phyloP scores from a whole-genome alignment of 768 basidiomycete species.

The Suillus discolor region DNA sequence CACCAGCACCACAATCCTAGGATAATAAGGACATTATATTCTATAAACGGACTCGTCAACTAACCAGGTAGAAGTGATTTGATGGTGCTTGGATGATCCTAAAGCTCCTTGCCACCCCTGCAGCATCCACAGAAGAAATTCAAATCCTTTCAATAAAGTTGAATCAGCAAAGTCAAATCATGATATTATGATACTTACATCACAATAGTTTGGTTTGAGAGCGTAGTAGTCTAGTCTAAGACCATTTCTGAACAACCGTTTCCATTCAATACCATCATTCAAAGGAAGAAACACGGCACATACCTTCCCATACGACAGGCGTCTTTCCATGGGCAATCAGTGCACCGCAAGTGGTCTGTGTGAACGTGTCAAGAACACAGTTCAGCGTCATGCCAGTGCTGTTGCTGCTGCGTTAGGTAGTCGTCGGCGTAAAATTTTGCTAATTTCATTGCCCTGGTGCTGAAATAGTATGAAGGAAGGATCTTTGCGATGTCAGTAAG shows the following conservation, averaged over 20 bases:
- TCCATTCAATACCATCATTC: background rate
- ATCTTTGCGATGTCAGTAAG: conserved; percentile 51
- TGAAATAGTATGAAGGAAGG: conserved; percentile 59
- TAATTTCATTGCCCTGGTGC: conserved; percentile 82
- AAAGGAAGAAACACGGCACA: background rate
- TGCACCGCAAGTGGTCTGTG: conserved; percentile 33
- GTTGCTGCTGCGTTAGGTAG: conserved; percentile 50
- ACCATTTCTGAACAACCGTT: conserved; percentile 54
- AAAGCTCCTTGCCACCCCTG: too few species aligned
- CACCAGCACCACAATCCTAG: conserved; percentile 71
- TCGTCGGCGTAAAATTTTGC: conserved; percentile 66
- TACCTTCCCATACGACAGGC: conserved; percentile 51
- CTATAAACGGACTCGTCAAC: background rate
- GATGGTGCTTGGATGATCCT: too few species aligned
- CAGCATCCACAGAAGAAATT: too few species aligned
- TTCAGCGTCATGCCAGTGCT: conserved; percentile 39
- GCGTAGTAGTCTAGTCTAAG: conserved; percentile 50
- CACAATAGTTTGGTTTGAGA: conserved; percentile 53
- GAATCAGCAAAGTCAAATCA: conserved; percentile 11
- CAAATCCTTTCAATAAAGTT: too few species aligned
- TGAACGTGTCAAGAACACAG: conserved; percentile 43
- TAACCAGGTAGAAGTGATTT: conserved; percentile 72
- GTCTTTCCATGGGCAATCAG: conserved; percentile 42
- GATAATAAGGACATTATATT: background rate
- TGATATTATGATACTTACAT: conserved; percentile 41